phyloP scores from a whole-genome alignment of 2,329 filamentous ascomycete genomes.

The Orbilia brochopaga region DNA sequence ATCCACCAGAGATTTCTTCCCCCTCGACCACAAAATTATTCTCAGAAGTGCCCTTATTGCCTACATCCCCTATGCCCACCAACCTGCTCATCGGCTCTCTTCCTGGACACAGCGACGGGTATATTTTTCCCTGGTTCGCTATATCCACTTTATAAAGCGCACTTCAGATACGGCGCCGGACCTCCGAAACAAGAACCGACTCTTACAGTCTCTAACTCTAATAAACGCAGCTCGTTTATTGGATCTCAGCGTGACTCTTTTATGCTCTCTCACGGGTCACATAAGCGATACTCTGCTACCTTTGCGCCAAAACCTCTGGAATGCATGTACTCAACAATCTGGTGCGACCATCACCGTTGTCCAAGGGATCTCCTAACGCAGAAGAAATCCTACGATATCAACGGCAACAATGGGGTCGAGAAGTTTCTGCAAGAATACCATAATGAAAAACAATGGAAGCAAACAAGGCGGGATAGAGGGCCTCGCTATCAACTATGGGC shows the following conservation, averaged over 20 bases:
- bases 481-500: conserved; percentile 47
- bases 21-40: conserved; percentile 9
- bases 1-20: conserved; percentile 46
- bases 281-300: not conserved
- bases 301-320: conserved; percentile 26
- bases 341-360: conserved; percentile 48
- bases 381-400: conserved; percentile 17
- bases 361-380: conserved; percentile 35
- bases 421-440: conserved; percentile 41
- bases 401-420: conserved; percentile 27
- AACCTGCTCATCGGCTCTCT: conserved; percentile 36
- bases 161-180: conserved; percentile 32
- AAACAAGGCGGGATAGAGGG: conserved; percentile 37
- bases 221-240: conserved; percentile 20
- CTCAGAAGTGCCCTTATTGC: conserved; percentile 40
- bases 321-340: conserved; percentile 45
- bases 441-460: conserved; percentile 35
- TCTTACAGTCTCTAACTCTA: conserved; percentile 12
- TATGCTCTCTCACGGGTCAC: not conserved
- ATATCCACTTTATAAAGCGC: conserved; percentile 24
- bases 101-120: conserved; percentile 41
- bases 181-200: conserved; percentile 20
- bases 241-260: not conserved
- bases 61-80: conserved; percentile 26
- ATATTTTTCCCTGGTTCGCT: conserved; percentile 41